Conservation (phyloP, 2,329 filamentous ascomycete genomes). For the Exophiala calicioides region DNA sequence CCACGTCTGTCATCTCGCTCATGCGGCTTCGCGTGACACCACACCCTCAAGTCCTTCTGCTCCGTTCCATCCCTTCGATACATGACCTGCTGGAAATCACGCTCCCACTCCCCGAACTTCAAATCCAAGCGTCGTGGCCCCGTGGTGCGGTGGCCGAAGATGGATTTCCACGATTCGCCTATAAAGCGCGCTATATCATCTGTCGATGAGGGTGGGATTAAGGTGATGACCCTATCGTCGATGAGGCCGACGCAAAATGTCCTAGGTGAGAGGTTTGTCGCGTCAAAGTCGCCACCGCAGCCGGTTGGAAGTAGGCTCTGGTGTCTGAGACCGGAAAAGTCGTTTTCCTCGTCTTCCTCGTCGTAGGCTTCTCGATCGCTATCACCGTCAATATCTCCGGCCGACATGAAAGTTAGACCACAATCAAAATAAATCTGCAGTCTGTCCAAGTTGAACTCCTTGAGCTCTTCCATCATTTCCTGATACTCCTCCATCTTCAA, state of each 20-base stretch:
- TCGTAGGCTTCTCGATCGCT: not conserved
- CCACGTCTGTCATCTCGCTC: slow-evolving; percentile 22
- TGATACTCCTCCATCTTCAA: slow-evolving; percentile 14
- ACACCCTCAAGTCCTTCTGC: slow-evolving; percentile 17
- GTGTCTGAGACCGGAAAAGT: no score
- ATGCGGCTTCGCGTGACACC: slow-evolving; percentile 18
- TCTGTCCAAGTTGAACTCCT: slow-evolving; percentile 17
- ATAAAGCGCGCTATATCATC: slow-evolving; percentile 14
- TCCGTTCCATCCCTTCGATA: not conserved
- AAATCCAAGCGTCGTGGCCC: slow-evolving; percentile 21
- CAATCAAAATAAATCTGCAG: slow-evolving; percentile 27
- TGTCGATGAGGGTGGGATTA: slow-evolving; percentile 16
- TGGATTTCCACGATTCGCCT: slow-evolving; percentile 17
- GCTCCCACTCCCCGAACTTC: slow-evolving; percentile 30
- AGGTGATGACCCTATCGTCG: not conserved
- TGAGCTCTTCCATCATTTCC: slow-evolving; percentile 16
- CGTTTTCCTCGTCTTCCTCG: slow-evolving; percentile 1
- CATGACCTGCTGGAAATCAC: not conserved
- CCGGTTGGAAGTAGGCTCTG: not conserved
- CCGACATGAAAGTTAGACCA: slow-evolving; percentile 7
- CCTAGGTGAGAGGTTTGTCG: not conserved
- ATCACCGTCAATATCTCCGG: not conserved
- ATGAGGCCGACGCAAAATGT: not conserved
- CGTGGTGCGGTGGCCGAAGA: slow-evolving; percentile 18
- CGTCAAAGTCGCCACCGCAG: slow-evolving; percentile 11